phyloP scores from a whole-genome alignment of 441 rosid genomes.

The Hura crepitans region DNA sequence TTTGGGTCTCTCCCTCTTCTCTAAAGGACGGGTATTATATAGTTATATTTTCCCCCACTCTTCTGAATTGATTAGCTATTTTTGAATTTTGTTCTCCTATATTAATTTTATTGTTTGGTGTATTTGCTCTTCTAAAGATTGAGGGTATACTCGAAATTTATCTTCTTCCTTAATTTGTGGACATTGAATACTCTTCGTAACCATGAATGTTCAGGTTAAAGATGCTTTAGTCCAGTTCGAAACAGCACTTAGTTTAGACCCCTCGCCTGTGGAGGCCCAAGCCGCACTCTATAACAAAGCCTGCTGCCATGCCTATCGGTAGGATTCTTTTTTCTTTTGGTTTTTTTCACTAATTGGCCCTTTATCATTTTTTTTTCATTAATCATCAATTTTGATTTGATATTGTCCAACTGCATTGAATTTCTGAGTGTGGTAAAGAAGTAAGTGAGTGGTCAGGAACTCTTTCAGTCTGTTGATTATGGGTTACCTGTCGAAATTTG shows the following conservation, averaged over 20 bases:
- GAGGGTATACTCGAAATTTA: not conserved
- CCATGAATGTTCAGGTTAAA: slow-evolving; percentile 55
- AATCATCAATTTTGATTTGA: not conserved
- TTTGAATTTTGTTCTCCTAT: not conserved
- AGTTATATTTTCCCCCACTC: too few species aligned
- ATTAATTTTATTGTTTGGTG: not conserved
- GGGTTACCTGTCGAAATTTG: not conserved
- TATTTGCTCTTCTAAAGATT: not conserved
- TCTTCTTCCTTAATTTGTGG: not conserved
- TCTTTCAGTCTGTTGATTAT: not conserved
- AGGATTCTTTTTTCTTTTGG: slow-evolving; percentile 16
- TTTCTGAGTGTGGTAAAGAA: not conserved
- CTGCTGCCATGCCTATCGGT: slow-evolving; percentile 86
- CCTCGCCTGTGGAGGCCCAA: slow-evolving; percentile 72
- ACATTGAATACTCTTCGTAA: not conserved
- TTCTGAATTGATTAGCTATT: not conserved
- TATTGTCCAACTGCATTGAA: not conserved
- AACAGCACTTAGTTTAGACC: slow-evolving; percentile 67
- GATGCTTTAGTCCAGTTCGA: slow-evolving; percentile 84
- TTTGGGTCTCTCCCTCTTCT: slow-evolving; percentile 73
- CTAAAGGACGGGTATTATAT: slow-evolving; percentile 63
- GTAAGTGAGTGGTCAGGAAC: not conserved
- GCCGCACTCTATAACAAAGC: slow-evolving; percentile 95
- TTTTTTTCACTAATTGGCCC: not conserved
- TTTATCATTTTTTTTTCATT: not conserved